Evolutionary conservation across 2,329 filamentous ascomycete species (phyloP), one percentile per base, ranked within the genome.

Genomic region (Clarireedia homoeocarpa): DNA sequence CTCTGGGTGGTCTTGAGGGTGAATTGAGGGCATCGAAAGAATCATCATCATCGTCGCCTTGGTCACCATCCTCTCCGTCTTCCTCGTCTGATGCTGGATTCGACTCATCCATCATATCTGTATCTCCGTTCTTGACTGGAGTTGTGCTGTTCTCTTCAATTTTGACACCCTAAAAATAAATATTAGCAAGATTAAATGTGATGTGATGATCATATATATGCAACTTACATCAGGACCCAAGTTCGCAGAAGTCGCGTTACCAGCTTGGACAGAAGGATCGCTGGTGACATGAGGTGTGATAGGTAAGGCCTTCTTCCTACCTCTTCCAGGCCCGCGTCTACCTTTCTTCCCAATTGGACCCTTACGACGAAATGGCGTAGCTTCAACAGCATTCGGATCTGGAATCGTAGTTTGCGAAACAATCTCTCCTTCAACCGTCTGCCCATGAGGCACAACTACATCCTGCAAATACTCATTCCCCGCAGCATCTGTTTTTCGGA

Each of bases 381-480:
- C 74, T 65, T 69, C 76, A 47, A 75, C 70, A 26, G 76, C 77
- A 59, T 82, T 81, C 56, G 84, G 77, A 45, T 79, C 76, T 63
- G 84, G 83, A 48, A 83, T 82, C 34, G 84, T 74, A 5, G 77
- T 77, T 40, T 82, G 81, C 2, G 78, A 77, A 57, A 89, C 81
- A 51, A 96, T 85, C 68, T 96, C 91, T 56, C 90, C 90, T 61
- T 92, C 88, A 0, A 95, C 80, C 5, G 77, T 75, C 68, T 94
- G 88, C 0, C 90, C 91, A 56, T 92, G 88, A 5, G 84, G 81
- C 4, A 95, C 79, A 20, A 89, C 87, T 6, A 94, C 84, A 65
- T 95, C 89, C 70, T 94, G 90, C 2, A 92, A 85, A 59, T 88
- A 89, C 9, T 89, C 80, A 64, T 92, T 92, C 24, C 91, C 91